A percentile compares a stretch with the other conserved stretches of the same genome.
phyloP scores from a whole-genome alignment of 176 grass and related monocot genomes.

The Elaeis guineensis region DNA sequence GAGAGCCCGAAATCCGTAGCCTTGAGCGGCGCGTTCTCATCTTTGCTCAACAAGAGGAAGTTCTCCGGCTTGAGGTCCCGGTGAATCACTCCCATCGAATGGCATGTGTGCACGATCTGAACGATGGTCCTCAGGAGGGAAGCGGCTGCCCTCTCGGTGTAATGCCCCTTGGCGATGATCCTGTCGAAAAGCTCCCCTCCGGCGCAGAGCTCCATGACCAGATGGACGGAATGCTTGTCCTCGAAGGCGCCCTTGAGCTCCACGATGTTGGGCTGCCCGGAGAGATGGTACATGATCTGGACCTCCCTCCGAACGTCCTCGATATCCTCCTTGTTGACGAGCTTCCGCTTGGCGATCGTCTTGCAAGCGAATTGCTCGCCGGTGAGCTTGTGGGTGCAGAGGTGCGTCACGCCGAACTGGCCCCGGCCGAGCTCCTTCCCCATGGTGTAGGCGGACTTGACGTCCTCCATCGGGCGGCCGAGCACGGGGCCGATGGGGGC shows the following conservation, averaged over 20 bases:
- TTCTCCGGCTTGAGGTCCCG: conserved; percentile 19
- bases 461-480: conserved; percentile 57
- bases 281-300: conserved; percentile 13
- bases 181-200: conserved; percentile 18
- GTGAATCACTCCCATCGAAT: conserved; percentile 18
- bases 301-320: conserved; percentile 20
- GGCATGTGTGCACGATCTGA: conserved; percentile 14
- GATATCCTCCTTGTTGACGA: conserved; percentile 13
- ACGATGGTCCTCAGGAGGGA: conserved; percentile 14
- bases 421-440: conserved; percentile 84
- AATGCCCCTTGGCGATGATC: conserved; percentile 15
- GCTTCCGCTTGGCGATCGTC: conserved; percentile 18
- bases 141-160: conserved; percentile 15
- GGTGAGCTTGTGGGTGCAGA: conserved; percentile 54
- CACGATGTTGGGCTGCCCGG: conserved; percentile 18
- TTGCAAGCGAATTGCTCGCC: conserved; percentile 15
- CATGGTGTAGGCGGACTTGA: conserved; percentile 35
- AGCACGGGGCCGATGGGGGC: conserved; percentile 49
- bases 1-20: conserved; percentile 12
- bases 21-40: conserved; percentile 19
- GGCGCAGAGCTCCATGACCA: conserved; percentile 16
- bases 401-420: conserved; percentile 83
- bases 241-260: conserved; percentile 15
- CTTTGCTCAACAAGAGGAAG: conserved; percentile 4
- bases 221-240: conserved; percentile 20